Percentiles rank a stretch among this genome's conserved stretches.
These are phyloP conservation scores for Pleurotus platypus DNA, from an alignment of 768 basidiomycete genomes.

Conservation along the genomic window DNA sequence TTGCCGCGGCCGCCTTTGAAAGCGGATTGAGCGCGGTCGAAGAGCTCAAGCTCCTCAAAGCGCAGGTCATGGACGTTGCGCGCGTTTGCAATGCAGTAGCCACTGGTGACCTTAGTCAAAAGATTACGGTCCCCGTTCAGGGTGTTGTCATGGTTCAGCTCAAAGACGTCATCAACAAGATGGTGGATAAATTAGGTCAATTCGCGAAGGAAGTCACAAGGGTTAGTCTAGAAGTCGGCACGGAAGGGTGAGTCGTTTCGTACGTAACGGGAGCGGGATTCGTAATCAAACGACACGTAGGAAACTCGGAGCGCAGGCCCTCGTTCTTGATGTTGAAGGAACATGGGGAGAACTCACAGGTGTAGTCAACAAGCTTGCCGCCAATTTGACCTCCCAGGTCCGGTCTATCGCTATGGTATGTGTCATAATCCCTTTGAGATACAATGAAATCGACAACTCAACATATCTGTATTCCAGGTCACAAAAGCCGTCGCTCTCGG, in stretches of 20 bases:
- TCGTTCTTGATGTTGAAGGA: conserved; percentile 83
- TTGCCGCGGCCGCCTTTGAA: conserved; percentile 59
- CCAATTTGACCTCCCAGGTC: conserved; percentile 72
- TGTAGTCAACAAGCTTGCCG: conserved; percentile 76
- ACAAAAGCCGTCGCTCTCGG: conserved; percentile 92
- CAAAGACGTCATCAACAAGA: conserved; percentile 74
- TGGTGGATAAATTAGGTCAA: conserved; percentile 66
- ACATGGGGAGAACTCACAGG: conserved; percentile 81
- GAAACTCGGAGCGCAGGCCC: conserved; percentile 81
- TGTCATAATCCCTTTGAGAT: neutral
- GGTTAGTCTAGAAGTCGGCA: conserved; percentile 79
- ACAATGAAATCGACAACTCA: too few species aligned
- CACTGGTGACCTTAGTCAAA: conserved; percentile 69
- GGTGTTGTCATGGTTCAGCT: conserved; percentile 79
- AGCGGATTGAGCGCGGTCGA: conserved; percentile 69
- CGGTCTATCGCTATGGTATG: conserved; percentile 7
- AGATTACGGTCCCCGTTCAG: conserved; percentile 76
- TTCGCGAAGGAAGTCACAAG: conserved; percentile 90
- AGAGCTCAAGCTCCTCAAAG: conserved; percentile 75
- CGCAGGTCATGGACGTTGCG: conserved; percentile 81
- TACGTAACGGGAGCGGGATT: too few species aligned
- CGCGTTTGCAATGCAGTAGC: conserved; percentile 81
- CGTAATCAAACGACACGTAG: conserved; percentile 28
- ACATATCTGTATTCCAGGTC: conserved; percentile 71
- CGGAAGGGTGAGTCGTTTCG: conserved; percentile 50